phyloP scores from a whole-genome alignment of 257 asterid species.

The Forsythia viridissima region DNA sequence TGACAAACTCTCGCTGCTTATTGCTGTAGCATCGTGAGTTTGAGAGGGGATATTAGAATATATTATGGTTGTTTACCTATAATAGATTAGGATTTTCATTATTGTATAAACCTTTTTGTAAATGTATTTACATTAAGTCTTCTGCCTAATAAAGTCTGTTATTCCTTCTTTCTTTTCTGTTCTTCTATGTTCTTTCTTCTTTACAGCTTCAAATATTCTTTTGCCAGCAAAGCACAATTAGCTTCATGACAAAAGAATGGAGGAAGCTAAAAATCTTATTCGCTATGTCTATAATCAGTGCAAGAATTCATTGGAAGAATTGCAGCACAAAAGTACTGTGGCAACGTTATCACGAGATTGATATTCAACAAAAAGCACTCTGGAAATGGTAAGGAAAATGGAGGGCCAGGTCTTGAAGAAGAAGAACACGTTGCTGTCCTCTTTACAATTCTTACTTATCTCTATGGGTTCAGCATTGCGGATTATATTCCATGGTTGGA shows the following conservation, averaged over 20 bases:
- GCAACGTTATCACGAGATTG: slow-evolving; percentile 20
- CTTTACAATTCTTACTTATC: background rate
- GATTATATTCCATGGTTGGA: slow-evolving; percentile 16
- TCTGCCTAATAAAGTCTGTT: too few relatives aligned
- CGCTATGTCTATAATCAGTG: slow-evolving; percentile 1
- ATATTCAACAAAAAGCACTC: slow-evolving; percentile 25
- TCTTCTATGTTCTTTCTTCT: too few relatives aligned
- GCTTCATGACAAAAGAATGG: slow-evolving; percentile 6
- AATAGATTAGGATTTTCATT: too few relatives aligned
- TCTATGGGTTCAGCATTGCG: slow-evolving; percentile 11
- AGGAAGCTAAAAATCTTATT: slow-evolving; percentile 30
- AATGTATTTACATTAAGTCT: too few relatives aligned
- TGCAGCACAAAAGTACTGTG: slow-evolving; percentile 25
- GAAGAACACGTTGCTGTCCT: slow-evolving; percentile 20
- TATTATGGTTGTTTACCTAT: too few relatives aligned
- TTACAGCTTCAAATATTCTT: slow-evolving; percentile 14
- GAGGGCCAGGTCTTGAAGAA: slow-evolving; percentile 27
- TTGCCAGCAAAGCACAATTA: slow-evolving; percentile 10
- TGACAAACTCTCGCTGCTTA: too few relatives aligned
- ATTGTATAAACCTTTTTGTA: too few relatives aligned
- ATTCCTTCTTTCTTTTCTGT: too few relatives aligned
- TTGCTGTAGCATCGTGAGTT: too few relatives aligned
- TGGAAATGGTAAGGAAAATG: slow-evolving; percentile 24
- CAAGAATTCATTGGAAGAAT: slow-evolving; percentile 15
- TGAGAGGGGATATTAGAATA: too few relatives aligned